Evolutionary conservation across 2,329 filamentous ascomycete species (phyloP), one percentile per base, ranked within the genome.

Genomic region (Hypoxylon sp.): DNA sequence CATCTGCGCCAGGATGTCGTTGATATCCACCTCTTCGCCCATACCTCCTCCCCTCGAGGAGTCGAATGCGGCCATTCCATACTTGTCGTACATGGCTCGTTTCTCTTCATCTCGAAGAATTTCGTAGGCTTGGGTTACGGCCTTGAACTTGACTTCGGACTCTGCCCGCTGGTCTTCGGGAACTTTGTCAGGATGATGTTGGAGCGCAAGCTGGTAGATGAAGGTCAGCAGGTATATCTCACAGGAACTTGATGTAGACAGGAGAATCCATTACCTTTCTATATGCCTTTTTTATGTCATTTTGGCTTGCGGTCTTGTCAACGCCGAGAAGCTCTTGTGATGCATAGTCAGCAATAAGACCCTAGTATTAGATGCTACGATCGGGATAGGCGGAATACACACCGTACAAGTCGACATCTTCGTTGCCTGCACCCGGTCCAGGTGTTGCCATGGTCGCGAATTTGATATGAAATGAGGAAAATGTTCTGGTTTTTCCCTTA

Each of bases 71-170:
- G 92, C 89, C 94, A 98, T 98, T 83, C 96, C 96, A 79, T 97
- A 93, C 70, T 90, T 90, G 78, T 99, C 96, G 84, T 99, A 99
- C 70, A 97, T 83, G 63, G 92, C 87, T 77, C 96, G 92, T 81
- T 97, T 98, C 69, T 98, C 90, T 71, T 98, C 95, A 85, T 99
- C 95, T 82, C 90, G 92, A 62, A 99, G 93, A 78, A 99, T 98
- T 79, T 99, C 96, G 85, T 99, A 99, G 74, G 96, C 96, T 83
- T 97, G 92, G 67, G 92, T 94, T 64, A 97, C 91, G 61, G 90
- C 85, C 84, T 99, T 99, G 90, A 99, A 99, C 78, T 91, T 94
- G 78, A 90, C 86, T 80, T 98, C 96, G 67, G 96, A 94, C 73
- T 91, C 92, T 78, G 90, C 91, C 74, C 95, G 91, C 78, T 94